Conservation (phyloP, 1,284 basidiomycete genomes). For the Abortiporus biennis region DNA sequence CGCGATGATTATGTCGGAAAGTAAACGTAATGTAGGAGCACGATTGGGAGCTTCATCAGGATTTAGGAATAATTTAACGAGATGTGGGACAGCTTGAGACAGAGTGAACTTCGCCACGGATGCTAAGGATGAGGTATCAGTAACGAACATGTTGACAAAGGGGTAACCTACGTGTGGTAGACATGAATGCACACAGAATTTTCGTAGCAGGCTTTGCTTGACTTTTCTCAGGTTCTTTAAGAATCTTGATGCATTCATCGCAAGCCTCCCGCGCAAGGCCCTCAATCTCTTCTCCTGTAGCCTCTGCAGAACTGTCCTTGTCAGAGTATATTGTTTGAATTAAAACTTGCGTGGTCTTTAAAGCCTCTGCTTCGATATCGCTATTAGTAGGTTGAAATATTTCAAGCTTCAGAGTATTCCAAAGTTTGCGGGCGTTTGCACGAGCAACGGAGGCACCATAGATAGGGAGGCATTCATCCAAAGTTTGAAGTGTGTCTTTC, state of each 20-base stretch:
- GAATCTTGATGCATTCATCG: slow-evolving; percentile 71
- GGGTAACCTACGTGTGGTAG: slow-evolving; percentile 61
- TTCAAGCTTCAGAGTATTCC: slow-evolving; percentile 87
- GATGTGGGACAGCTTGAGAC: slow-evolving; percentile 61
- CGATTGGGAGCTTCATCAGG: slow-evolving; percentile 76
- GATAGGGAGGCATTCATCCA: slow-evolving; percentile 72
- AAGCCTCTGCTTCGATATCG: slow-evolving; percentile 65
- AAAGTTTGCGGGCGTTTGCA: slow-evolving; percentile 68
- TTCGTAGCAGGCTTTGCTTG: slow-evolving; percentile 83
- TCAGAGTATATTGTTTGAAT: slow-evolving; percentile 64
- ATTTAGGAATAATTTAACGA: slow-evolving; percentile 71
- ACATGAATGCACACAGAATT: slow-evolving; percentile 70
- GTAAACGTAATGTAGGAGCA: slow-evolving; percentile 58
- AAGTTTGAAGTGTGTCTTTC: slow-evolving; percentile 79
- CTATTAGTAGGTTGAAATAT: slow-evolving; percentile 86
- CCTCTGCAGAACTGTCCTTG: slow-evolving; percentile 23
- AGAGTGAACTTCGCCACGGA: slow-evolving; percentile 66
- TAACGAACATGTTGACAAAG: slow-evolving; percentile 3
- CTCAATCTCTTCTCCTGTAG: slow-evolving; percentile 34
- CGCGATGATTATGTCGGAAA: slow-evolving; percentile 54
- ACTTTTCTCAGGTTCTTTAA: slow-evolving; percentile 88
- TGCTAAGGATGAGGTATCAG: slow-evolving; percentile 36
- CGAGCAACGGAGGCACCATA: slow-evolving; percentile 68
- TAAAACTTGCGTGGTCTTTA: slow-evolving; percentile 66
- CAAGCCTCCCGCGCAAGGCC: slow-evolving; percentile 70